Evolutionary conservation across 2,329 filamentous ascomycete species (phyloP).

Genomic region (Bipolaris zeicola): DNA sequence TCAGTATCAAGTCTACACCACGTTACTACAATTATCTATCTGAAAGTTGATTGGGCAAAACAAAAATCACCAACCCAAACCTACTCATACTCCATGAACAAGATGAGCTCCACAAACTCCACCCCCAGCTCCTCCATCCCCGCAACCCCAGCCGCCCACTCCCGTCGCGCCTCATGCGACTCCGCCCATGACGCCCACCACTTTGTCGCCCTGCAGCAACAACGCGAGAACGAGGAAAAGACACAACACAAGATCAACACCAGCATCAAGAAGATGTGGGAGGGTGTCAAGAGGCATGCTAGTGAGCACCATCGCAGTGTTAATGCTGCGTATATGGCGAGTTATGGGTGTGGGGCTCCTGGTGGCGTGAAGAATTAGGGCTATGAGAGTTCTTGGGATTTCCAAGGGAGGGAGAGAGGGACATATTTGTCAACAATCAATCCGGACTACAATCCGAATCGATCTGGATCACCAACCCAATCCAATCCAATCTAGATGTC

Average conservation of each 20-base stretch:
- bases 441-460: no score
- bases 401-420: no score
- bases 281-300: conserved; percentile 33
- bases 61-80: background rate
- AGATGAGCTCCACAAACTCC: conserved; percentile 20
- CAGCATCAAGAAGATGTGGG: conserved; percentile 39
- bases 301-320: conserved; percentile 39
- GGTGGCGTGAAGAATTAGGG: background rate
- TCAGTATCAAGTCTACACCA: background rate
- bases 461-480: no score
- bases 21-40: background rate
- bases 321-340: conserved; percentile 35
- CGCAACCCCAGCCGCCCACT: conserved; percentile 18
- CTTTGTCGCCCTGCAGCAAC: conserved; percentile 15
- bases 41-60: no score
- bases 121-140: conserved; percentile 13
- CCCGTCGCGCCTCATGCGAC: conserved; percentile 26
- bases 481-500: no score
- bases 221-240: conserved; percentile 19
- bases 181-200: conserved; percentile 31
- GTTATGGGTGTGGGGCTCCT: conserved; percentile 25
- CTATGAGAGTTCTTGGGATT: no score
- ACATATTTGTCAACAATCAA: no score
- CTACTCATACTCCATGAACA: conserved; percentile 1
- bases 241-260: conserved; percentile 26